Conservation (phyloP, 768 basidiomycete genomes). For the Phlebiopsis gigantea region DNA sequence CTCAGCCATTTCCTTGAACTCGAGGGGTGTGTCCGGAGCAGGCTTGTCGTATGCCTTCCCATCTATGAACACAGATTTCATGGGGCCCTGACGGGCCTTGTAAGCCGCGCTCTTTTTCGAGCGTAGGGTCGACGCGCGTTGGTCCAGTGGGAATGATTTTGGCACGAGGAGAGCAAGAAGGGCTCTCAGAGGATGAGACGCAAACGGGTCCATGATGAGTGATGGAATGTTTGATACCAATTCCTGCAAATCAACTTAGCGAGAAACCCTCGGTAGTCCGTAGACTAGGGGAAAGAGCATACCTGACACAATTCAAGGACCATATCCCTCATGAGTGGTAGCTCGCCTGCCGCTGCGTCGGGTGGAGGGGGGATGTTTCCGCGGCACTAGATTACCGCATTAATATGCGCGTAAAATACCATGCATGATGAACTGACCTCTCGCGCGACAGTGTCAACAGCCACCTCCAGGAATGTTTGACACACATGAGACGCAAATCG, state of each 20-base stretch:
- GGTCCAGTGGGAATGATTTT: conserved; percentile 35
- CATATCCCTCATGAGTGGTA: conserved; percentile 60
- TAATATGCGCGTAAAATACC: neutral
- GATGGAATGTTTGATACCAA: conserved; percentile 54
- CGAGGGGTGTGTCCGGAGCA: conserved; percentile 21
- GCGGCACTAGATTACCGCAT: conserved; percentile 34
- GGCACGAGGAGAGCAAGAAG: conserved; percentile 77
- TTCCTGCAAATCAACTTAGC: conserved; percentile 43
- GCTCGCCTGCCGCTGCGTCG: conserved; percentile 50
- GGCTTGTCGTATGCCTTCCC: conserved; percentile 20
- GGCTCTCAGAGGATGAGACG: conserved; percentile 84
- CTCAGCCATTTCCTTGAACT: conserved; percentile 41
- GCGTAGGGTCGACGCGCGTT: conserved; percentile 45
- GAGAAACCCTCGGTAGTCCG: neutral
- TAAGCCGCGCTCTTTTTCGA: conserved; percentile 83
- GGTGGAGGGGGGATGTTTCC: conserved; percentile 48
- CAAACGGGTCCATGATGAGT: conserved; percentile 81
- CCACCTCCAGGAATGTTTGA: conserved; percentile 78
- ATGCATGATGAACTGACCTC: conserved; percentile 50
- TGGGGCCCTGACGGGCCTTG: conserved; percentile 74
- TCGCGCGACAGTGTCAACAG: conserved; percentile 55
- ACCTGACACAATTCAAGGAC: conserved; percentile 64
- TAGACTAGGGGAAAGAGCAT: conserved; percentile 1
- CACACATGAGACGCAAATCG: conserved; percentile 95
- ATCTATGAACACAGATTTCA: conserved; percentile 71